A percentile compares a stretch with the other conserved stretches of the same genome.
phyloP scores from a whole-genome alignment of 192 early-diverging fungal genomes.

The Pilaira anomala region DNA sequence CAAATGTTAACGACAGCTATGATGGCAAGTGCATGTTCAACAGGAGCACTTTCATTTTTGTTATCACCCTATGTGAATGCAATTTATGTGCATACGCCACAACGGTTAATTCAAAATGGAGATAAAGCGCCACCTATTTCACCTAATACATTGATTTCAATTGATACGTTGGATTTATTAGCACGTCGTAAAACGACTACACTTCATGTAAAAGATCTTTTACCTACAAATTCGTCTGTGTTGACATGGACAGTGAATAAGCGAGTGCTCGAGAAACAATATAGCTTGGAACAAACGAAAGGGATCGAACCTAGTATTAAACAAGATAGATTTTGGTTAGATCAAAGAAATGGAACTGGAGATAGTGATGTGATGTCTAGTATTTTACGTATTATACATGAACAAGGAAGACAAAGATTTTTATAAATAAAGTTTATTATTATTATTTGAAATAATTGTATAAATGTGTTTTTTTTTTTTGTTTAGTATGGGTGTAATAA shows the following conservation, averaged over 20 bases:
- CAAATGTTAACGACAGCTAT: conserved; percentile 27
- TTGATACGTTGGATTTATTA: conserved; percentile 32
- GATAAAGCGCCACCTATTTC: neutral
- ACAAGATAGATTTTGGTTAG: conserved; percentile 35
- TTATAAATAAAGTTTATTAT: neutral
- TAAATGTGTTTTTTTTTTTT: too few relatives aligned
- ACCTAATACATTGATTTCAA: conserved; percentile 29
- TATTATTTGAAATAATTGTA: too few relatives aligned
- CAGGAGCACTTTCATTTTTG: conserved; percentile 31
- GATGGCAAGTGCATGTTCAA: conserved; percentile 32
- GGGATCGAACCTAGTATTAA: conserved; percentile 5
- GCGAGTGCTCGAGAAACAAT: conserved; percentile 6
- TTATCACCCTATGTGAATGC: conserved; percentile 35
- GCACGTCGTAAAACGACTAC: conserved; percentile 23
- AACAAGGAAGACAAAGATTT: conserved; percentile 18
- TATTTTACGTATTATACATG: conserved; percentile 26
- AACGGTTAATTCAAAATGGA: neutral
- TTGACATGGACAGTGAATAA: conserved; percentile 33
- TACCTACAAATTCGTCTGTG: conserved; percentile 6
- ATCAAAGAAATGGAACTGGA: conserved; percentile 22
- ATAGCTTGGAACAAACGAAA: conserved; percentile 4
- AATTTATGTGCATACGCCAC: conserved; percentile 25
- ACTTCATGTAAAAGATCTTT: conserved; percentile 22
- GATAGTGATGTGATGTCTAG: conserved; percentile 25
- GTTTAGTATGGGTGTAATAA: too few relatives aligned